phyloP scores from a whole-genome alignment of 2,329 filamentous ascomycete species.

The Xylaria hypoxylon region DNA sequence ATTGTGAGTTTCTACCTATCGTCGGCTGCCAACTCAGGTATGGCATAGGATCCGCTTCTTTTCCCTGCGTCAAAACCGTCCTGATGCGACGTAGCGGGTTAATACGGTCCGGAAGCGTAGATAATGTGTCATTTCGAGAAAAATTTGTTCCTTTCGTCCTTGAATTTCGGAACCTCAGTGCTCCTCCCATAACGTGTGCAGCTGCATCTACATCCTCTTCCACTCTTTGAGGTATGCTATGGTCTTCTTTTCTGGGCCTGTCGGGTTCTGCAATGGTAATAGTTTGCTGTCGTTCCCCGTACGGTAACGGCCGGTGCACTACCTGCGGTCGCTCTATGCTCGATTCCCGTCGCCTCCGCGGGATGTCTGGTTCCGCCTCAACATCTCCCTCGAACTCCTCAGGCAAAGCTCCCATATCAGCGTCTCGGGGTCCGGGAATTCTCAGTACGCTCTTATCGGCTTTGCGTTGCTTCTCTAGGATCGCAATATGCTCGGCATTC shows the following conservation, averaged over 20 bases:
- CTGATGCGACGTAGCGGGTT: conserved; percentile 66
- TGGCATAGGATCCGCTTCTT: conserved; percentile 72
- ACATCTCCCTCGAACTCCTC: conserved; percentile 58
- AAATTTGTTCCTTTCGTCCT: conserved; percentile 55
- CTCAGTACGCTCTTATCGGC: conserved; percentile 78
- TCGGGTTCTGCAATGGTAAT: conserved; percentile 77
- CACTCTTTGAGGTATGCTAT: conserved; percentile 51
- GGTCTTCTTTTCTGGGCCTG: conserved; percentile 53
- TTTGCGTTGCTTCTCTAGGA: conserved; percentile 85
- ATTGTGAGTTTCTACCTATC: conserved; percentile 91
- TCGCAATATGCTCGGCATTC: conserved; percentile 86
- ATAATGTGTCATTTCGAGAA: conserved; percentile 52
- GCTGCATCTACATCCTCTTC: conserved; percentile 58
- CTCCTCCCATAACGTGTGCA: conserved; percentile 54
- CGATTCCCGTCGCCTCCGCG: conserved; percentile 51
- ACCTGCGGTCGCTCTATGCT: conserved; percentile 40
- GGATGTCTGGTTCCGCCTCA: conserved; percentile 45
- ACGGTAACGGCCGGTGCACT: conserved; percentile 31
- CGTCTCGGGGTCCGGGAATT: conserved; percentile 92
- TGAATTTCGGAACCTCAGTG: conserved; percentile 60
- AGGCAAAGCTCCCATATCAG: conserved; percentile 83
- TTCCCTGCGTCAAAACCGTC: conserved; percentile 65
- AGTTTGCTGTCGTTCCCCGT: conserved; percentile 61
- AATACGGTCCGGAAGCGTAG: conserved; percentile 27
- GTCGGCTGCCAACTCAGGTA: conserved; percentile 97